phyloP scores from a whole-genome alignment of 345 rosid genomes.

The Hibiscus syriacus region DNA sequence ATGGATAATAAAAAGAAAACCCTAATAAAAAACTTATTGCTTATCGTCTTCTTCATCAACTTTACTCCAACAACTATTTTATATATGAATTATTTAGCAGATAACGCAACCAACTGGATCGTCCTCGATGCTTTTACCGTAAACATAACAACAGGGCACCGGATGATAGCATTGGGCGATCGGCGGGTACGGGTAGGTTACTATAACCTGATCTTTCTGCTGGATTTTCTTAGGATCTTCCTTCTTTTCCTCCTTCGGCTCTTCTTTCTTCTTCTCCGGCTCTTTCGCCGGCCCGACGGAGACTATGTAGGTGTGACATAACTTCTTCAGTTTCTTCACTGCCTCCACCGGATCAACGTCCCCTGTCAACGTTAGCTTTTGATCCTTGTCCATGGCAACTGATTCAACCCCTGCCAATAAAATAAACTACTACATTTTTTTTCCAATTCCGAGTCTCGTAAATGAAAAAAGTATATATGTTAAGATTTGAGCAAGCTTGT shows the following conservation, averaged over 20 bases:
- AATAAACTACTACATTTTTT: no score
- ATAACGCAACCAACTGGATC: constrained; percentile 39
- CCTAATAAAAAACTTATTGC: no score
- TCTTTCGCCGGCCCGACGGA: constrained; percentile 59
- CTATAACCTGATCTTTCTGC: background rate
- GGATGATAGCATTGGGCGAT: background rate
- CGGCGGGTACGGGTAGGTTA: no score
- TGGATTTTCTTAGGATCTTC: constrained; percentile 8
- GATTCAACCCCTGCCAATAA: constrained; percentile 47
- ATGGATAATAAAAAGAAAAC: no score
- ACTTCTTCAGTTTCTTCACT: constrained; percentile 46
- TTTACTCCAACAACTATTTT: no score
- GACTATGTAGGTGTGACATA: constrained; percentile 35
- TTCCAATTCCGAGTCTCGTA: no score
- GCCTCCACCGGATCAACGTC: constrained; percentile 35
- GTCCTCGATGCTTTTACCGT: constrained; percentile 25
- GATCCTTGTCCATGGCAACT: constrained; percentile 50
- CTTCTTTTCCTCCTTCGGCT: constrained; percentile 31
- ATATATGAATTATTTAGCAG: constrained; percentile 9
- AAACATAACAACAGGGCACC: background rate
- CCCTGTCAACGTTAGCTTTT: constrained; percentile 51
- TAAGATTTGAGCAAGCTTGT: no score
- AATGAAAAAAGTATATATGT: no score
- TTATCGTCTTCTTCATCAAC: no score
- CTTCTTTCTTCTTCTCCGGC: constrained; percentile 50